Evolutionary conservation across 2,329 filamentous ascomycete species (phyloP).

Genomic region (Ascomycota sp.): DNA sequence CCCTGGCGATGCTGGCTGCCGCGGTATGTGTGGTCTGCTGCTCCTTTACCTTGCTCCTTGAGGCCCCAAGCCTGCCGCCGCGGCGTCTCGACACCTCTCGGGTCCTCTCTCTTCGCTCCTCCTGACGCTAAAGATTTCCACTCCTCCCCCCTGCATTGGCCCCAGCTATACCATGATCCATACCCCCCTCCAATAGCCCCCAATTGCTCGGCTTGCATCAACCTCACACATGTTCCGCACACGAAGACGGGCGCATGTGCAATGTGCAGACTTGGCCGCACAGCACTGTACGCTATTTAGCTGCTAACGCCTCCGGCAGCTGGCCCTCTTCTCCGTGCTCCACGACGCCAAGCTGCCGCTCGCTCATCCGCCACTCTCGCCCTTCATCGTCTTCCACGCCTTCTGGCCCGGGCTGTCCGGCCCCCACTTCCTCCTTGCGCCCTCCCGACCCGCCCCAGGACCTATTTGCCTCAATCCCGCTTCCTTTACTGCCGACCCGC

Average conservation of each 20-base stretch:
- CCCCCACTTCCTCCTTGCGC: slow-evolving; percentile 12
- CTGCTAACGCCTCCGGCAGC: slow-evolving; percentile 13
- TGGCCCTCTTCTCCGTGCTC: too few species aligned
- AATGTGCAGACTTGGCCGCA: neutral
- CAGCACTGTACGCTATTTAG: slow-evolving; percentile 1
- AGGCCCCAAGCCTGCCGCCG: too few species aligned
- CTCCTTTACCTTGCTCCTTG: neutral
- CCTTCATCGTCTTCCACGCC: neutral
- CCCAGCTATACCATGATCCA: slow-evolving; percentile 1
- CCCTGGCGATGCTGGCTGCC: too few species aligned
- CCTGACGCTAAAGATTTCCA: neutral
- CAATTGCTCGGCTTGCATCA: slow-evolving; percentile 1
- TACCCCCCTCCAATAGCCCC: slow-evolving; percentile 1
- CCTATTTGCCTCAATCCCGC: slow-evolving; percentile 33
- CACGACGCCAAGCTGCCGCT: slow-evolving; percentile 24
- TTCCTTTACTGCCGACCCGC: slow-evolving; percentile 31
- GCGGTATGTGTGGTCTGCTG: too few species aligned
- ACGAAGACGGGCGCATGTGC: neutral
- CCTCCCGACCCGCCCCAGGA: slow-evolving; percentile 15
- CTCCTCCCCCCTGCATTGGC: neutral
- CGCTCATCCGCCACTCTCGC: slow-evolving; percentile 2
- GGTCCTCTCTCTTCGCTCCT: neutral
- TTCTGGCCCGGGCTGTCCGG: too few species aligned
- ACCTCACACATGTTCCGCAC: neutral
- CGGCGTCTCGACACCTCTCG: too few species aligned